Conservation (phyloP, 2,329 filamentous ascomycete genomes). For the Tolypocladium endophyticum region DNA sequence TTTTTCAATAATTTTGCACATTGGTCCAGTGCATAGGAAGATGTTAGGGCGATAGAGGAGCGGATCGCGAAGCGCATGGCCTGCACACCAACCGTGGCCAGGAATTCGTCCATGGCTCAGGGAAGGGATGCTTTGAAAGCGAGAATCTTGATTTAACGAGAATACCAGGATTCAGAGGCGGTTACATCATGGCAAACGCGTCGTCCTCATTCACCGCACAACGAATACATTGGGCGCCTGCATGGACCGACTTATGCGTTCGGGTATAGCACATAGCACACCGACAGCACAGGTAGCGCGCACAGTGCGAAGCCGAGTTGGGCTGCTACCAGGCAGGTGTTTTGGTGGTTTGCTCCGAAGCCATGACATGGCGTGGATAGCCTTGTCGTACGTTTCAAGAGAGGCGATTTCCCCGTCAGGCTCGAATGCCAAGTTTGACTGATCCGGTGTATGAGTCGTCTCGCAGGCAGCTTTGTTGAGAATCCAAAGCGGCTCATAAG, state of each 20-base stretch:
- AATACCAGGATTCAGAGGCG: not conserved
- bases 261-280: not conserved
- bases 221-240: not conserved
- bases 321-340: not conserved
- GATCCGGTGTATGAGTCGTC: not conserved
- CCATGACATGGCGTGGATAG: not conserved
- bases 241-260: not conserved
- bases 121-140: not conserved
- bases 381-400: not conserved
- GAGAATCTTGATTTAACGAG: not conserved
- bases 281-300: not conserved
- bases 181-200: not conserved
- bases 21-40: constrained; percentile 74
- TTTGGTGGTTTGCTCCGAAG: not conserved
- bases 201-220: not conserved
- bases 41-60: constrained; percentile 77
- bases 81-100: constrained; percentile 48
- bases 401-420: not conserved
- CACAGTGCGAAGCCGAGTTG: not conserved
- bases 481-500: not conserved
- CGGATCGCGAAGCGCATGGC: constrained; percentile 88
- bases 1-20: constrained; percentile 62
- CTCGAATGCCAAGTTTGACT: not conserved
- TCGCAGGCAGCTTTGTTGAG: too few species aligned
- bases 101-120: constrained; percentile 57